These are phyloP conservation scores for Pleodorina starrii DNA, from an alignment of 139 green algal species.

Conservation along the genomic window DNA sequence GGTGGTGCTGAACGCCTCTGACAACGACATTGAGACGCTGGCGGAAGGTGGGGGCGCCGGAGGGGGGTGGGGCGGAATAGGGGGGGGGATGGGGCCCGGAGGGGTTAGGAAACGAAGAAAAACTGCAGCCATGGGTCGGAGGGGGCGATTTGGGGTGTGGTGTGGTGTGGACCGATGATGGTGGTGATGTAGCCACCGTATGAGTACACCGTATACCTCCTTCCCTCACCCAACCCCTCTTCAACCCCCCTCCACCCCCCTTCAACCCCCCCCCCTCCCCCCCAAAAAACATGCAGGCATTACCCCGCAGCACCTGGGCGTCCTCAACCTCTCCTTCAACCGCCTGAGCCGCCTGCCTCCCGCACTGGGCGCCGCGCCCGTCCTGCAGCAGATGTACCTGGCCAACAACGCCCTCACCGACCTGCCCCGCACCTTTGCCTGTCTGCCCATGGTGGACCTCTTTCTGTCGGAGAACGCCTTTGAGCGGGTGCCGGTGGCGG, in stretches of 20 bases:
- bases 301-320: constrained; percentile 55
- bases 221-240: no score
- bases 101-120: no score
- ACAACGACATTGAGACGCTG: constrained; percentile 57
- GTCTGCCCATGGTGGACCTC: constrained; percentile 70
- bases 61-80: not conserved
- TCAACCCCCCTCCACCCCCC: not conserved
- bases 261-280: not conserved
- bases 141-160: no score
- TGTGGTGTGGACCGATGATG: no score
- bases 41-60: constrained; percentile 45
- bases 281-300: constrained; percentile 50
- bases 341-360: constrained; percentile 52
- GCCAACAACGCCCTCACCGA: constrained; percentile 60
- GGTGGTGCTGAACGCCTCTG: constrained; percentile 63
- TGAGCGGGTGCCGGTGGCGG: constrained; percentile 44
- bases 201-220: no score
- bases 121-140: no score
- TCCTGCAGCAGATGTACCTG: constrained; percentile 66
- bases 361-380: constrained; percentile 54
- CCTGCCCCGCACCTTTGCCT: constrained; percentile 56
- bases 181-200: no score
- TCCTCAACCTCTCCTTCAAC: constrained; percentile 75
- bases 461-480: constrained; percentile 70
- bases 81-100: no score